Base-by-base conservation (phyloP, 2,329 filamentous ascomycete species). In the Penicillium sp. region DNA sequence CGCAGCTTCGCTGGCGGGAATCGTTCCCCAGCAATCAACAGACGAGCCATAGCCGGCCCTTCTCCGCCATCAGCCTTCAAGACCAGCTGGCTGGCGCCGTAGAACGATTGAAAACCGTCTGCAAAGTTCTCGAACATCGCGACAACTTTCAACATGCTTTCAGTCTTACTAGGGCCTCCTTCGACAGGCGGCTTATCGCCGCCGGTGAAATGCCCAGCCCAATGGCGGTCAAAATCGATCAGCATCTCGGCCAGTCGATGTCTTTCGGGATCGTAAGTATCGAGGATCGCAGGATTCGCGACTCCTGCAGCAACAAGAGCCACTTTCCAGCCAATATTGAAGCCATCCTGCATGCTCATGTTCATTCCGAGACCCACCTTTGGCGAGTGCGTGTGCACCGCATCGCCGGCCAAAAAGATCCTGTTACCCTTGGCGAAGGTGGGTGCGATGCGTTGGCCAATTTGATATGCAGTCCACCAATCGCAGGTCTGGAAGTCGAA, bases 221-320 rank as follows among this genome's bases (percentile, higher is more conserved):
- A 56, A n/a, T 43, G 38, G 31, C 77, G 75, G 54, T 84, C 80
- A 42, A 83, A 81, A 5, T 74, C 70, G 45, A 88, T 86, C 1
- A 87, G 71, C 36, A 83, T 76, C 41, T 82, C 71, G 0, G 84
- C 84, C 2, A 87, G 76, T 3, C 69, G 72, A 3, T 77, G 73
- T 2, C 83, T 68, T 51, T 80, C 77, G 0, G 64, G 60, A 13
- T 74, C 64, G 44, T 79, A 79, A 1, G 76, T 79, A 36, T 67
- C 64, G 1, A 79, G 59, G 6, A 78, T 67, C 0, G 57, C 51
- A 0, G 67, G 65, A 4, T 63, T 47, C 0, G 64, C 57, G 1
- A 62, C 47, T 2, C 70, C 68, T 10, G 67, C 70, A 15, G 75
- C 61, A 0, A 76, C 74, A 3, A 71, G 58, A 0, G 67, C 71